phyloP scores from a whole-genome alignment of 2,329 filamentous ascomycete species.

The Geosmithia flava region DNA sequence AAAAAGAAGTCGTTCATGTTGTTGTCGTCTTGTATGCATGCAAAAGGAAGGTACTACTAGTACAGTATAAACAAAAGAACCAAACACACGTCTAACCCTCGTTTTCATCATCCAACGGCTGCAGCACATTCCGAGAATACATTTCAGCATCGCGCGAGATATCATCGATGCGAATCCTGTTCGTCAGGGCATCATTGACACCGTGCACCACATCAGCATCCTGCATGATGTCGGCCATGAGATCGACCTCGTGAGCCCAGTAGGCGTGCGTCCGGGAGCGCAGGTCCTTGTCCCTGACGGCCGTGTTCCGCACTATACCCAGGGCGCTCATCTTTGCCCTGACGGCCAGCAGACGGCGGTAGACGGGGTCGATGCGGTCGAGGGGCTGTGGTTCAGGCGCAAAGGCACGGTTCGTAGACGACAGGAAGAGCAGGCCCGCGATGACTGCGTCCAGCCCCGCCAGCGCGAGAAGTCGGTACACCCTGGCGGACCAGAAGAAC shows the following conservation, averaged over 20 bases:
- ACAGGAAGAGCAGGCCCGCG: slow-evolving; percentile 58
- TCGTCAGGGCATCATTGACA: slow-evolving; percentile 53
- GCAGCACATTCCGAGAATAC: slow-evolving; percentile 36
- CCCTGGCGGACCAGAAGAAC: slow-evolving; percentile 58
- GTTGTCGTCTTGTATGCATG: not conserved
- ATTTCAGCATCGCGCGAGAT: slow-evolving; percentile 52
- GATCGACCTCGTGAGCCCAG: slow-evolving; percentile 65
- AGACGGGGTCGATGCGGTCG: slow-evolving; percentile 51
- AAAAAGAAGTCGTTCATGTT: not conserved
- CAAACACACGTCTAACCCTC: not conserved
- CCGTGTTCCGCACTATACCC: slow-evolving; percentile 69
- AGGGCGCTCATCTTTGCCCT: slow-evolving; percentile 59
- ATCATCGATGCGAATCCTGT: slow-evolving; percentile 47
- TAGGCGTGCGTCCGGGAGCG: slow-evolving; percentile 56
- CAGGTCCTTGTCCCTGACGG: slow-evolving; percentile 60
- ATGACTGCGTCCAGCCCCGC: slow-evolving; percentile 51
- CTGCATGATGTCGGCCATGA: slow-evolving; percentile 67
- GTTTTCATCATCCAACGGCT: slow-evolving; percentile 11
- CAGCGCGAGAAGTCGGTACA: slow-evolving; percentile 51
- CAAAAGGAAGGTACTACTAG: not conserved
- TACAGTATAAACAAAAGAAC: not conserved
- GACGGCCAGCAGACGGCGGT: slow-evolving; percentile 42
- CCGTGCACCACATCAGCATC: slow-evolving; percentile 63
- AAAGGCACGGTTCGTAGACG: slow-evolving; percentile 70
- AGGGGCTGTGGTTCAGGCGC: slow-evolving; percentile 46